Evolutionary conservation across 2,329 filamentous ascomycete species (phyloP).

Genomic region (Hypoxylon sp.): DNA sequence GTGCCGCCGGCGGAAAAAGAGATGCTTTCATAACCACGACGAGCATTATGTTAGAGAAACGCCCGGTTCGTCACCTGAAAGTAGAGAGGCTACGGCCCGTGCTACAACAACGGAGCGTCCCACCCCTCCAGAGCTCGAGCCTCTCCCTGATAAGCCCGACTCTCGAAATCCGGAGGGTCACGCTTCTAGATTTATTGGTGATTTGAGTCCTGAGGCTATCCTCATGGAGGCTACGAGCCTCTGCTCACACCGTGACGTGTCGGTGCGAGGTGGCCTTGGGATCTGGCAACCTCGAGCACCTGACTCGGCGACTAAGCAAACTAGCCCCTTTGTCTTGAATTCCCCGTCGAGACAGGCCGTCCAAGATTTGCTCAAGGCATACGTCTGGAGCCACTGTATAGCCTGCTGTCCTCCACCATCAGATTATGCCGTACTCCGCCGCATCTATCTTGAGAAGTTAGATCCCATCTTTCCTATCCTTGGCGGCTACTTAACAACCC

Average conservation of each 20-base stretch:
- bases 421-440: constrained; percentile 63
- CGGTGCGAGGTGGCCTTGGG: constrained; percentile 68
- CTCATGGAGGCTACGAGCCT: constrained; percentile 69
- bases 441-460: constrained; percentile 66
- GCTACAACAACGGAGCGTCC: constrained; percentile 17
- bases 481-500: constrained; percentile 51
- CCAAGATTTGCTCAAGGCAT: constrained; percentile 56
- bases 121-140: constrained; percentile 41
- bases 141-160: constrained; percentile 30
- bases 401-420: constrained; percentile 63
- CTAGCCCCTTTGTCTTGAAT: constrained; percentile 53
- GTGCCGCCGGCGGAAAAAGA: constrained; percentile 68
- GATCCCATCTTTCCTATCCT: constrained; percentile 70
- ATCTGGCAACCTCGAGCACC: constrained; percentile 64
- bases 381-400: constrained; percentile 63
- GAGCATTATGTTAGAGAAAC: not conserved
- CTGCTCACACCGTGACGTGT: constrained; percentile 55
- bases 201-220: constrained; percentile 72
- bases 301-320: constrained; percentile 47
- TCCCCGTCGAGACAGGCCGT: constrained; percentile 49
- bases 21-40: constrained; percentile 47
- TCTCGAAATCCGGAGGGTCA: constrained; percentile 51
- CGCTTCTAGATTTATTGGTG: constrained; percentile 68
- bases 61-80: constrained; percentile 2
- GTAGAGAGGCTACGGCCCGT: constrained; percentile 3